Percentiles rank a stretch among this genome's conserved stretches.
These are phyloP conservation scores for Calocybe gangraenosa DNA, from an alignment of 768 basidiomycete genomes.

Conservation along the genomic window DNA sequence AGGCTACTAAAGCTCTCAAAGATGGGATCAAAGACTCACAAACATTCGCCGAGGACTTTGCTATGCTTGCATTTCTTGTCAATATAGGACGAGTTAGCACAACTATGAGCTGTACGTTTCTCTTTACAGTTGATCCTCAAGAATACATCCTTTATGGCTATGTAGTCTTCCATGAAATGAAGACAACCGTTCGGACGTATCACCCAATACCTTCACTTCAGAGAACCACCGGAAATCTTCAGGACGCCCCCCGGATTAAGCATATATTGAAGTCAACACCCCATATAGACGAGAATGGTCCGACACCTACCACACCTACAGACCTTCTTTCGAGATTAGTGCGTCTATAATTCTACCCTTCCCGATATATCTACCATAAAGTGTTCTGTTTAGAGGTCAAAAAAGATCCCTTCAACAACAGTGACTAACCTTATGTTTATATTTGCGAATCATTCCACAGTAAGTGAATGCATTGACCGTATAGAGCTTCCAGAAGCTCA, in stretches of 20 bases:
- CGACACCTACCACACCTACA: conserved; percentile 47
- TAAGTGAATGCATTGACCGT: conserved; percentile 26
- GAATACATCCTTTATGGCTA: conserved; percentile 2
- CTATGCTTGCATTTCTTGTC: conserved; percentile 69
- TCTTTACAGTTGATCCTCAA: conserved; percentile 2
- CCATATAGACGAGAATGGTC: conserved; percentile 41
- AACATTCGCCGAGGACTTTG: conserved; percentile 61
- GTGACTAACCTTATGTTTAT: conserved; percentile 70
- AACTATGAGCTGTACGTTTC: conserved; percentile 74
- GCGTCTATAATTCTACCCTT: conserved; percentile 20
- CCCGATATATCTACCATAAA: not conserved
- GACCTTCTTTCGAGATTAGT: conserved; percentile 56
- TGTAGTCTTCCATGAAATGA: conserved; percentile 77
- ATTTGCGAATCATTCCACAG: conserved; percentile 55
- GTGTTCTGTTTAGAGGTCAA: conserved; percentile 33
- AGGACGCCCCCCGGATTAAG: conserved; percentile 79
- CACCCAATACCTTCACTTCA: conserved; percentile 75
- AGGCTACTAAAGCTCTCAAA: conserved; percentile 66
- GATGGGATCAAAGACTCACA: conserved; percentile 65
- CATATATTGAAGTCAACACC: conserved; percentile 62
- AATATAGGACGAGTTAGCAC: conserved; percentile 82
- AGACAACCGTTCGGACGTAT: conserved; percentile 71
- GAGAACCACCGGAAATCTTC: conserved; percentile 63
- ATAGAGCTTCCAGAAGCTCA: conserved; percentile 6
- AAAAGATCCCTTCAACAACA: conserved; percentile 61